Base-by-base conservation (phyloP, 2,329 filamentous ascomycete species). In the Exophiala sp. region DNA sequence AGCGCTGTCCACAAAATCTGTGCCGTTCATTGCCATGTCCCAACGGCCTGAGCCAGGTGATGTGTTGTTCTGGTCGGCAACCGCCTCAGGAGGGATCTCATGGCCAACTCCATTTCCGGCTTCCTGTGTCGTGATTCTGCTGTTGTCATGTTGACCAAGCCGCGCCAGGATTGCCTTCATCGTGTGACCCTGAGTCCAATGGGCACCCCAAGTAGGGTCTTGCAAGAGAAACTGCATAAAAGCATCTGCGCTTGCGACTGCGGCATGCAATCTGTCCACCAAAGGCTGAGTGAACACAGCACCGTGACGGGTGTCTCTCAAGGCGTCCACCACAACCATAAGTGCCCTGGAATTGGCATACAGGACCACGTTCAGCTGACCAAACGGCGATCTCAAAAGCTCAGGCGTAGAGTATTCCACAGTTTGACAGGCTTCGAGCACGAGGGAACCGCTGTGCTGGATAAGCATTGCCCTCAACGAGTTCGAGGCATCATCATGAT, bases 261-360 rank as follows among this genome's bases (percentile, higher is more conserved):
- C 42, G 8, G 27, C 21, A 3, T 44, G 23, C 3, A 44, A 27
- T 18, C 30, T 32, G n/a, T 22, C 19, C n/a, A 44, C 30, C 27
- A 44, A 34, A 14, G 29, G 23, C 42, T 32, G 18, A 11, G 42
- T n/a, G 21, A 21, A 34, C 5, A 8, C 21, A 8, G 8, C 14
- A 32, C 19, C 21, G 14, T 29, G 27, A 11, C 27, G 24, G 11
- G 42, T 18, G 19, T 44, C 24, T n/a, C 27, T 29, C 13, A 32
- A n/a, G 18, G 30, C 42, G 23, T 44, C 42, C 11, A 44, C 42
- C 16, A 44, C 42, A 21, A 44, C 24, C 42, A 44, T 44, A 24
- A 44, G 32, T 11, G 42, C 42, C 21, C 42, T 22, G n/a, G 42
- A 32, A 32, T 19, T 18, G 21, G 23, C 27, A 14, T 44, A 44